Conservation (phyloP, 164 flowering plant species). For the Buxus sempervirens region DNA sequence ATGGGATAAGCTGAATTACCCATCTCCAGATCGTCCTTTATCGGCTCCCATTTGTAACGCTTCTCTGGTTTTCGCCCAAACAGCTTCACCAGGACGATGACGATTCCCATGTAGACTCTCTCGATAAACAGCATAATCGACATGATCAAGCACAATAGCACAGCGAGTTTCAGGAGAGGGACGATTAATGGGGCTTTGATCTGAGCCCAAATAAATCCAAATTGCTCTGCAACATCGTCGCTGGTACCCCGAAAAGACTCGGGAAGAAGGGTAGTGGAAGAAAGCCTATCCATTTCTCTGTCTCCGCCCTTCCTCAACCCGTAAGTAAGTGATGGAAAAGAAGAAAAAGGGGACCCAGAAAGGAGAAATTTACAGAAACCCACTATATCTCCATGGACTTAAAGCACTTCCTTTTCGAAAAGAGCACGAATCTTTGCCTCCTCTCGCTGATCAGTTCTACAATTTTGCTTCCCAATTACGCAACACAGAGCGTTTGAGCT, state of each 20-base stretch:
- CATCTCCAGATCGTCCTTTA: conserved; percentile 66
- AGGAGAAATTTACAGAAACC: background rate
- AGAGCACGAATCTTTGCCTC: conserved; percentile 27
- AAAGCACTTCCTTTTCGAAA: conserved; percentile 22
- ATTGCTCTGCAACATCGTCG: conserved; percentile 49
- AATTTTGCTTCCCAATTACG: conserved; percentile 33
- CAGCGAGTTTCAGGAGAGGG: conserved; percentile 49
- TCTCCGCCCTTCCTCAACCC: background rate
- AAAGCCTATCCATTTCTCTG: conserved; percentile 40
- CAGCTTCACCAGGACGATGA: conserved; percentile 66
- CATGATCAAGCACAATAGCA: conserved; percentile 59
- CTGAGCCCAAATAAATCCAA: conserved; percentile 60
- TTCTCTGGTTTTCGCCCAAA: conserved; percentile 89
- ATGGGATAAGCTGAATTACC: conserved; percentile 70
- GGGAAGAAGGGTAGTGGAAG: conserved; percentile 41
- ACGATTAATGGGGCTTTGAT: conserved; percentile 70
- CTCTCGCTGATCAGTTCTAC: background rate
- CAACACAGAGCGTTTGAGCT: conserved; percentile 25
- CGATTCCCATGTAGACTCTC: conserved; percentile 87
- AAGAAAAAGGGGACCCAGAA: conserved; percentile 4
- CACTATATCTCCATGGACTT: conserved; percentile 30
- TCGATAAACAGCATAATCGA: conserved; percentile 86
- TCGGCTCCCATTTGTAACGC: conserved; percentile 77
- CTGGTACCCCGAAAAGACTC: conserved; percentile 45
- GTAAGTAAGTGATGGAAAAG: conserved; percentile 3